Percentiles rank a stretch among this genome's conserved stretches.
phyloP scores from a whole-genome alignment of 2,329 filamentous ascomycete species.

The Cladosporium halotolerans region DNA sequence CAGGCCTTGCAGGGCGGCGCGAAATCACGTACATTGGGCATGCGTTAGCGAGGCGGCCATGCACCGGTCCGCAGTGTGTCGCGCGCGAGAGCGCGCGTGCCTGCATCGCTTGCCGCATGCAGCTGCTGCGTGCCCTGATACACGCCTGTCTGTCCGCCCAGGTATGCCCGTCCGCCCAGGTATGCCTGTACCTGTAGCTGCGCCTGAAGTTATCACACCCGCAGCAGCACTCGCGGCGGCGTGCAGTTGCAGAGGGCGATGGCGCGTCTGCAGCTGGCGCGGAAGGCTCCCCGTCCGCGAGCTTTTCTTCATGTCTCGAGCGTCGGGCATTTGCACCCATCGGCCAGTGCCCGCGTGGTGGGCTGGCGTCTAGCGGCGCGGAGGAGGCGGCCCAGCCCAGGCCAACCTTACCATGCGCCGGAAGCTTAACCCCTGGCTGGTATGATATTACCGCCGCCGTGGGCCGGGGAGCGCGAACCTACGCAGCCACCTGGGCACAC shows the following conservation, averaged over 20 bases:
- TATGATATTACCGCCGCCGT: constrained; percentile 6
- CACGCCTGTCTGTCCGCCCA: not conserved
- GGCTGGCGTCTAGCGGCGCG: constrained; percentile 3
- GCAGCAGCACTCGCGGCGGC: not conserved
- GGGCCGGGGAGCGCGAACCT: not conserved
- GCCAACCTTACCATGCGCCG: constrained; percentile 6
- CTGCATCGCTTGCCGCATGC: constrained; percentile 5
- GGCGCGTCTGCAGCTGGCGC: not conserved
- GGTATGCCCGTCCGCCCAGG: too few species aligned
- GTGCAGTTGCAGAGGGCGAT: not conserved
- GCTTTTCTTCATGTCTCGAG: constrained; percentile 10
- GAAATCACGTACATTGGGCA: not conserved
- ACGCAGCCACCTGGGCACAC: not conserved
- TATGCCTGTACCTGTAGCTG: too few species aligned
- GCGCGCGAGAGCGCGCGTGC: constrained; percentile 7
- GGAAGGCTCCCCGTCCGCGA: not conserved
- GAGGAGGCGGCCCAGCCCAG: constrained; percentile 4
- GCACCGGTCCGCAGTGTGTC: not conserved
- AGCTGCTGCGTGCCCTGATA: not conserved
- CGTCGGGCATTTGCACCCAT: not conserved
- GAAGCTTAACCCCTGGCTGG: constrained; percentile 9
- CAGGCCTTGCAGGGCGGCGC: not conserved
- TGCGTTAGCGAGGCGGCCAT: not conserved
- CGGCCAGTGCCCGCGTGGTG: not conserved
- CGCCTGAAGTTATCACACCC: not conserved